These are phyloP conservation scores for Colletotrichum sp. DNA, from an alignment of 2,329 filamentous ascomycete species.

Conservation along the genomic window DNA sequence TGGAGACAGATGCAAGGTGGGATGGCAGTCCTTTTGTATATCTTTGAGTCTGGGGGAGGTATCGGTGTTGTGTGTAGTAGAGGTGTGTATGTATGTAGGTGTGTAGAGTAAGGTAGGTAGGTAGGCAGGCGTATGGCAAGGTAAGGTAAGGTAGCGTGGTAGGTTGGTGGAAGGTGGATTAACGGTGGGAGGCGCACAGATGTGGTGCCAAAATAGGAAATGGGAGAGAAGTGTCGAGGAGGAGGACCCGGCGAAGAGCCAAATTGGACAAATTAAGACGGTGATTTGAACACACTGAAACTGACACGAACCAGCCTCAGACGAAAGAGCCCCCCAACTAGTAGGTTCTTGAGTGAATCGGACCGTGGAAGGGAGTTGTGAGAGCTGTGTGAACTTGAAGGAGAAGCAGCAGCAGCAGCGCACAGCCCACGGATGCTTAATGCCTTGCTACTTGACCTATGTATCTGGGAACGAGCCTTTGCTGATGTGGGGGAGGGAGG, in stretches of 20 bases:
- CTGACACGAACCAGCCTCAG: slow-evolving; percentile 33
- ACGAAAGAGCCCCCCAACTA: slow-evolving; percentile 24
- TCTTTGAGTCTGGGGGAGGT: slow-evolving; percentile 1
- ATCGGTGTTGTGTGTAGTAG: slow-evolving; percentile 15
- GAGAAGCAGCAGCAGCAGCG: slow-evolving; percentile 12
- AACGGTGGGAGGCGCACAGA: slow-evolving; percentile 38
- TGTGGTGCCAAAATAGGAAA: slow-evolving; percentile 44
- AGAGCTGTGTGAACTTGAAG: slow-evolving; percentile 27
- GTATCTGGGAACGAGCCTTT: slow-evolving; percentile 34
- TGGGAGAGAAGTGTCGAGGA: slow-evolving; percentile 37
- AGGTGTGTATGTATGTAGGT: background rate
- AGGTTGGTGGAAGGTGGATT: slow-evolving; percentile 22
- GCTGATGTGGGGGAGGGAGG: slow-evolving; percentile 34
- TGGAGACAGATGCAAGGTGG: slow-evolving; percentile 11
- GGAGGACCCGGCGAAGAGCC: slow-evolving; percentile 27
- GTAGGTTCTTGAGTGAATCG: slow-evolving; percentile 20
- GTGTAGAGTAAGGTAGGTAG: background rate
- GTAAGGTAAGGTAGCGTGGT: background rate
- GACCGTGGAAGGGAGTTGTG: slow-evolving; percentile 23
- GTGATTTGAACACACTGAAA: slow-evolving; percentile 27
- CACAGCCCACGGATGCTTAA: slow-evolving; percentile 31
- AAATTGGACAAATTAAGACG: slow-evolving; percentile 27
- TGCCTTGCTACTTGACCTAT: slow-evolving; percentile 30
- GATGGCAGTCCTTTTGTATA: slow-evolving; percentile 24
- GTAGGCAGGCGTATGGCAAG: slow-evolving; percentile 10